Evolutionary conservation across 805 yeast species (phyloP).

Genomic region (Yamadazyma akitaensis): DNA sequence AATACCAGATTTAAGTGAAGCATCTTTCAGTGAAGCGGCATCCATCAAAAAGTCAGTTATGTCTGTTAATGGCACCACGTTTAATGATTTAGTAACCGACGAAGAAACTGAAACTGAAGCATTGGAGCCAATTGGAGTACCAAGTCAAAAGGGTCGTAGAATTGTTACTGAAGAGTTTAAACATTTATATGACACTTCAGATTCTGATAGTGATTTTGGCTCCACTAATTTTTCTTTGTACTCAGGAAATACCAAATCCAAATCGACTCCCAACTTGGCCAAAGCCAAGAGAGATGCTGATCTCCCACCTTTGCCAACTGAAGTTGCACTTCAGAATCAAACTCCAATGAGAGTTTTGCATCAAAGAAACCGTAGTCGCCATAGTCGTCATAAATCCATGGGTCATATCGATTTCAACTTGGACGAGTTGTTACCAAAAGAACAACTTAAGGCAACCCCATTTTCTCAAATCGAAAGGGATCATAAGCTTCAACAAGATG

Average conservation of each 20-base stretch:
- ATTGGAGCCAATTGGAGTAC: conserved; percentile 36
- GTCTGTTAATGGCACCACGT: conserved; percentile 21
- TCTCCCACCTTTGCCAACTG: conserved; percentile 14
- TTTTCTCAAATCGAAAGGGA: not conserved
- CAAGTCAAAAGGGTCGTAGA: conserved; percentile 29
- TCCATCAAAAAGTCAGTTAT: conserved; percentile 10
- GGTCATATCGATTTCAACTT: conserved; percentile 26
- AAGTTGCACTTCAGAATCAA: conserved; percentile 7
- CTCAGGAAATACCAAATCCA: conserved; percentile 14
- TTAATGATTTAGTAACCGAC: conserved; percentile 25
- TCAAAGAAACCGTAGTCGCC: conserved; percentile 24
- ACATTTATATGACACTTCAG: conserved; percentile 19
- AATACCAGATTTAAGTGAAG: conserved; percentile 37
- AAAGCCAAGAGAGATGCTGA: conserved; percentile 9
- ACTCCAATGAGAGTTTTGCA: conserved; percentile 13
- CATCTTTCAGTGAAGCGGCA: conserved; percentile 14
- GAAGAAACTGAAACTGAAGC: conserved; percentile 16
- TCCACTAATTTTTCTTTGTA: conserved; percentile 20
- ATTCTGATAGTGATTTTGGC: conserved; percentile 32
- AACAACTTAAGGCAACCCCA: not conserved
- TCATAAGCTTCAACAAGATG: not conserved
- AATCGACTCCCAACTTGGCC: conserved; percentile 21
- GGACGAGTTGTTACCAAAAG: conserved; percentile 10
- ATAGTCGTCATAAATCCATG: conserved; percentile 40
- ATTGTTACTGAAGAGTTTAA: conserved; percentile 26